Conservation (phyloP, 306 rosid genomes). For the Sindora glabra region DNA sequence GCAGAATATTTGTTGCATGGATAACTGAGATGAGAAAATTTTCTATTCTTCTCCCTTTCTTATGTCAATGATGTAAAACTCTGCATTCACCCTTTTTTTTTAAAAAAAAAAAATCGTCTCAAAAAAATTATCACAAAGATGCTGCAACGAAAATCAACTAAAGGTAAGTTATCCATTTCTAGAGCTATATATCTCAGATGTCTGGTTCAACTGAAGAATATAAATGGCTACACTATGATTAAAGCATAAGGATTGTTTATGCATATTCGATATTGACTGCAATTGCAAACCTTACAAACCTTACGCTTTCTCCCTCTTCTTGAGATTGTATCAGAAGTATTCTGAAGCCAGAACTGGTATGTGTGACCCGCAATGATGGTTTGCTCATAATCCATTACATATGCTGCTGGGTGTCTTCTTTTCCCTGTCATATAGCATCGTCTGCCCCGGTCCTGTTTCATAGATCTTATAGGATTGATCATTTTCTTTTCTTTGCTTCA, state of each 20-base stretch:
- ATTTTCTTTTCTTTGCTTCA: slow-evolving; percentile 1
- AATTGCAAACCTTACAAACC: too few relatives aligned
- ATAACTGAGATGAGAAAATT: not conserved
- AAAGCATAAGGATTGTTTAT: slow-evolving; percentile 2
- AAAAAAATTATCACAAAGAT: not conserved
- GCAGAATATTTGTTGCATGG: not conserved
- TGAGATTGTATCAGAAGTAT: slow-evolving; percentile 53
- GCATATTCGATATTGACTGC: slow-evolving; percentile 3
- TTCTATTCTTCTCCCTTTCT: not conserved
- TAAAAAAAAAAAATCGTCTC: not conserved
- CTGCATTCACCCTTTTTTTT: not conserved
- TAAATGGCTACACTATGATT: not conserved
- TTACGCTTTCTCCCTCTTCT: slow-evolving; percentile 54
- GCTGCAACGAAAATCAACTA: not conserved
- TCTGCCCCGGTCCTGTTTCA: slow-evolving; percentile 40
- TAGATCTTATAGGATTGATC: slow-evolving; percentile 8
- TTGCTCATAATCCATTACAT: slow-evolving; percentile 59
- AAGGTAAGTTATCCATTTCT: not conserved
- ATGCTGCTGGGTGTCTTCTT: slow-evolving; percentile 26
- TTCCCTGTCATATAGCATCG: slow-evolving; percentile 37
- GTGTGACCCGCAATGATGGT: slow-evolving; percentile 60
- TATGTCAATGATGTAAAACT: not conserved
- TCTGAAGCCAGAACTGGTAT: slow-evolving; percentile 76
- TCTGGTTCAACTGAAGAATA: not conserved
- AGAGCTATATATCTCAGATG: not conserved